phyloP scores from a whole-genome alignment of 1,139 yeast species.

The Nematodospora anomalae region DNA sequence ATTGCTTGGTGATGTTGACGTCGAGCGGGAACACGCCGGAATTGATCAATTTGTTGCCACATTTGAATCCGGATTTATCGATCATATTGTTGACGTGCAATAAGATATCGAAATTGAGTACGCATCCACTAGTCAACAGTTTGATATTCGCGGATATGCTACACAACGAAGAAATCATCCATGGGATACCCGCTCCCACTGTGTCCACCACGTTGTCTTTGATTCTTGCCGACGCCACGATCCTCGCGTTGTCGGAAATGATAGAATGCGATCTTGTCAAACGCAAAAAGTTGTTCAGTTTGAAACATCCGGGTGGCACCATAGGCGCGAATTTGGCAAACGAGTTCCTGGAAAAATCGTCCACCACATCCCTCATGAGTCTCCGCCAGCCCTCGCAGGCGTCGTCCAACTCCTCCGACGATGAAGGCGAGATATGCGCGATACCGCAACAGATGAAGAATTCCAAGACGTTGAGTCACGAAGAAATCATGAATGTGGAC shows the following conservation, averaged over 20 bases:
- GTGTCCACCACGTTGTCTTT: slow-evolving; percentile 77
- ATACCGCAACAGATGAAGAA: background rate
- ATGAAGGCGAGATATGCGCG: slow-evolving; percentile 16
- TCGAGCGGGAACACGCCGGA: slow-evolving; percentile 89
- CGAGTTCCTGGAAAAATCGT: slow-evolving; percentile 8
- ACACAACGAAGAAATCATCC: slow-evolving; percentile 61
- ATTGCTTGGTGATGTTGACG: slow-evolving; percentile 66
- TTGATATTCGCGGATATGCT: slow-evolving; percentile 68
- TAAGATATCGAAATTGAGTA: slow-evolving; percentile 46
- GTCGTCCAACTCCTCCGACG: slow-evolving; percentile 26
- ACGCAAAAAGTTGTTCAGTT: slow-evolving; percentile 59
- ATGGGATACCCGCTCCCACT: slow-evolving; percentile 88
- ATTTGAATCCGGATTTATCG: slow-evolving; percentile 53
- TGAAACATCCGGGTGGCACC: slow-evolving; percentile 88
- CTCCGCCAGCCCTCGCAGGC: slow-evolving; percentile 3
- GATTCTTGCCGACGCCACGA: slow-evolving; percentile 76
- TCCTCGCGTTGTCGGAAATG: slow-evolving; percentile 70
- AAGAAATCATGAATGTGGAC: slow-evolving; percentile 11
- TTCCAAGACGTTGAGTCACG: slow-evolving; percentile 7
- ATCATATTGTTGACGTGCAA: slow-evolving; percentile 66
- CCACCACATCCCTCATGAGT: slow-evolving; percentile 6
- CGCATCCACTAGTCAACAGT: slow-evolving; percentile 46
- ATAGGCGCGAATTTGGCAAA: slow-evolving; percentile 59
- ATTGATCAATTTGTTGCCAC: slow-evolving; percentile 57
- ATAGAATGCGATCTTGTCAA: slow-evolving; percentile 55